A percentile compares a stretch with the other conserved stretches of the same genome.
Conservation (phyloP, 805 yeast genomes). For the Ogataea ganodermae region DNA sequence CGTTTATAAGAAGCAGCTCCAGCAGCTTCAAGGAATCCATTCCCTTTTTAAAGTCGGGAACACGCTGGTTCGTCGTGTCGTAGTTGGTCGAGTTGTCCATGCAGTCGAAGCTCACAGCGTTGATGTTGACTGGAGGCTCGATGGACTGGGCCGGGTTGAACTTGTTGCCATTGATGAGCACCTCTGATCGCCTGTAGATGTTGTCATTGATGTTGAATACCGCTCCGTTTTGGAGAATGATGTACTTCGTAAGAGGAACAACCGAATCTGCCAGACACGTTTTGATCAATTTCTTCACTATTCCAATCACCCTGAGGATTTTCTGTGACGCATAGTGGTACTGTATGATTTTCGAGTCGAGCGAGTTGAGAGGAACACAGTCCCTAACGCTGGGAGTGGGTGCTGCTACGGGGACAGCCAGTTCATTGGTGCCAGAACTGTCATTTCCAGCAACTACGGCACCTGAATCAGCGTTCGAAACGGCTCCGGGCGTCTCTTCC, state of each 20-base stretch:
- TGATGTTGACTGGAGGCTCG: constrained; percentile 41
- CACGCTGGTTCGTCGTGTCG: constrained; percentile 34
- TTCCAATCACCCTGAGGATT: constrained; percentile 40
- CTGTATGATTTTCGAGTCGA: constrained; percentile 61
- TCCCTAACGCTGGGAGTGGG: constrained; percentile 23
- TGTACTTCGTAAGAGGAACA: constrained; percentile 38
- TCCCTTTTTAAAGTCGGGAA: constrained; percentile 32
- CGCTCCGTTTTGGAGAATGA: constrained; percentile 41
- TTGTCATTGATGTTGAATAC: constrained; percentile 43
- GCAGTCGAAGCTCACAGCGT: constrained; percentile 36
- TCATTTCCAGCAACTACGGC: background rate
- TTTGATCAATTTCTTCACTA: constrained; percentile 28
- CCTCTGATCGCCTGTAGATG: constrained; percentile 40
- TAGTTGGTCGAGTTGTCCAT: constrained; percentile 37
- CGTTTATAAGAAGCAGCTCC: constrained; percentile 31
- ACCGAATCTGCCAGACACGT: constrained; percentile 24
- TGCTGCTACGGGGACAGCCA: too few species aligned
- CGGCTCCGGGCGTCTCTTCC: background rate
- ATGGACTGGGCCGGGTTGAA: constrained; percentile 46
- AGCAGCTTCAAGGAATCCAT: constrained; percentile 30
- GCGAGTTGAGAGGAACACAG: constrained; percentile 42
- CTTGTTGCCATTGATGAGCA: constrained; percentile 40
- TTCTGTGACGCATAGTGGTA: constrained; percentile 56
- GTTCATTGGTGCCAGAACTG: background rate
- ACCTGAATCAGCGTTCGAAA: background rate